phyloP scores from a whole-genome alignment of 495 filamentous ascomycete species.

The Talaromyces trachyspermus region DNA sequence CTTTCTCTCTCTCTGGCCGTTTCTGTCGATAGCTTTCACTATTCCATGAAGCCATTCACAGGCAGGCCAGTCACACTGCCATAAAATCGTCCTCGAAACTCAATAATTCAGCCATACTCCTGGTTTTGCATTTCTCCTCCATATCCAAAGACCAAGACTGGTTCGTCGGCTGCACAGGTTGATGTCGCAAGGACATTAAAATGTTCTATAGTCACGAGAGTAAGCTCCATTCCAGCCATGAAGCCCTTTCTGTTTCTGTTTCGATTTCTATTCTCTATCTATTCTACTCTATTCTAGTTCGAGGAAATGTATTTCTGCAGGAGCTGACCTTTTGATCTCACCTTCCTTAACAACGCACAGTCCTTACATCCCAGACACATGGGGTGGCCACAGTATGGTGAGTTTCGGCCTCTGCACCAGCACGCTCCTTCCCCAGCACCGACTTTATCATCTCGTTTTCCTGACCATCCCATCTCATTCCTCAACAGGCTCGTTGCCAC shows the following conservation, averaged over 20 bases:
- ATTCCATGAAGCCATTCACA: too few relatives aligned
- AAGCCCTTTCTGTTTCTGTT: not conserved
- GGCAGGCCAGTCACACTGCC: too few relatives aligned
- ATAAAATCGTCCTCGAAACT: too few relatives aligned
- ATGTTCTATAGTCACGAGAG: constrained; percentile 97
- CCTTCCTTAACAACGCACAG: constrained; percentile 34
- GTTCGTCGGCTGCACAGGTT: too few relatives aligned
- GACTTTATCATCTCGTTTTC: not conserved
- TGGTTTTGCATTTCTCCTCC: too few relatives aligned
- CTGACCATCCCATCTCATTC: not conserved
- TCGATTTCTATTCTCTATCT: too few relatives aligned
- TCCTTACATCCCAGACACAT: constrained; percentile 80
- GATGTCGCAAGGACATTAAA: constrained; percentile 14
- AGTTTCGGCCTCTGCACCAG: constrained; percentile 21
- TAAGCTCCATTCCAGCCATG: constrained; percentile 30
- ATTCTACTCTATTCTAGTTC: too few relatives aligned
- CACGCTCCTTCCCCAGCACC: constrained; percentile 3
- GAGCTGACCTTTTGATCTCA: constrained; percentile 13
- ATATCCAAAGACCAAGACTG: too few relatives aligned
- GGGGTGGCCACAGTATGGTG: constrained; percentile 95
- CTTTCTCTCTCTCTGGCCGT: not conserved
- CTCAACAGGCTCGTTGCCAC: constrained; percentile 79
- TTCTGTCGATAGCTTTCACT: too few relatives aligned
- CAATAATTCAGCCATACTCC: too few relatives aligned
- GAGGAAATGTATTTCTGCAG: not conserved